Base-by-base conservation (phyloP, 2,329 filamentous ascomycete genomes). In the Xylariales sp. region DNA sequence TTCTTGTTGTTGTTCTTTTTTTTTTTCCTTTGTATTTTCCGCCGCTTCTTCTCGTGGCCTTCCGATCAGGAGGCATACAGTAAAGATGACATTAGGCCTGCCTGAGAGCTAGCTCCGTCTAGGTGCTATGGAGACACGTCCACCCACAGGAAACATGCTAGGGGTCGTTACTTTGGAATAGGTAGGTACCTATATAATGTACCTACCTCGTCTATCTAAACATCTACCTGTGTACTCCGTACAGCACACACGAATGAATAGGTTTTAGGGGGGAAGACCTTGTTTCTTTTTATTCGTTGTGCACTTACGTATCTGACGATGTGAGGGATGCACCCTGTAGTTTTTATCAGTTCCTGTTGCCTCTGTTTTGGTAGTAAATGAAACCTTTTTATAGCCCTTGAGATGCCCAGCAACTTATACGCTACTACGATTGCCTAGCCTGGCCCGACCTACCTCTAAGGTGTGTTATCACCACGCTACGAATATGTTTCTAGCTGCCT, bases 281-380 rank as follows among this genome's bases (percentile, higher is more conserved):
- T 48, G 50, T 41, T 62, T 62, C 32, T 18, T 41, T 62, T 62
- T 62, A 36, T 62, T 45, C 30, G 3, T 45, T 53, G 34, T 45
- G 34, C 2, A 46, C 12, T 36, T 46, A 18, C 8, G 9, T 39
- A 30, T 60, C 36, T 52, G 18, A 14, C 7, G 3, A 48, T 41
- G 30, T 34, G 23, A 34, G 23, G 28, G 36, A 45, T 62, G 50
- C 12, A 16, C 50, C 50, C 52, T 55, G 43, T n/a, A 49, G 6
- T 54, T 39, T 54, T 39, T 18, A 23, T 54, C 50, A 36, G 23
- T 30, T 50, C 32, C 49, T 52, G 3, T 34, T 16, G 32, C 46
- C 46, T 56, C 30, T 28, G 34, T 39, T n/a, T n/a, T n/a, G n/a
- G n/a, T 7, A 39, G 12, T 58, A 18, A 18, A 18, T 18, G 3